A percentile compares a stretch with the other conserved stretches of the same genome.
Evolutionary conservation across 371 early-diverging fungal genomes (phyloP).

Genomic region (Quaeritorhiza haematococci): DNA sequence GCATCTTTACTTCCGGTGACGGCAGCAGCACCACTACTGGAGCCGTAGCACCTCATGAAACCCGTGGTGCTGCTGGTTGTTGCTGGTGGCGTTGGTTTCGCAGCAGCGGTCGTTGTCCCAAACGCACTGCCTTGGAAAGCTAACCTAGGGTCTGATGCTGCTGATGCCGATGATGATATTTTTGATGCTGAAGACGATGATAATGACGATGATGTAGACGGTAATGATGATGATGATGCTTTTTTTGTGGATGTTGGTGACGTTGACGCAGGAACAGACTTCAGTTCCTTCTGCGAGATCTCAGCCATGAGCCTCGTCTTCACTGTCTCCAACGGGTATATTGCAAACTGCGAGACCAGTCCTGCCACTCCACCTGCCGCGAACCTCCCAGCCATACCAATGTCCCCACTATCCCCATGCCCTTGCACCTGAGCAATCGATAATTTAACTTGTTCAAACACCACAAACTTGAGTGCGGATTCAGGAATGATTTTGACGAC

Average conservation of each 20-base stretch:
- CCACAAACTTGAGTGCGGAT: conserved; percentile 85
- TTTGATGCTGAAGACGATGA: too few species aligned
- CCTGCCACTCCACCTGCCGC: conserved; percentile 87
- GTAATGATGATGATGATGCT: conserved; percentile 6
- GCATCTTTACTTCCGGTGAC: neutral
- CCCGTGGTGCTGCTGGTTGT: too few species aligned
- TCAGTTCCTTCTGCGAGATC: conserved; percentile 12
- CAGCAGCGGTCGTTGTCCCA: neutral
- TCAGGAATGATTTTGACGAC: conserved; percentile 89
- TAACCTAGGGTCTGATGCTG: too few species aligned
- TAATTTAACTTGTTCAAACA: conserved; percentile 63
- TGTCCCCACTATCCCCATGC: conserved; percentile 49
- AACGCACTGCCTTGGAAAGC: too few species aligned
- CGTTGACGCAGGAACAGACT: neutral
- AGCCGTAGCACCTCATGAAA: too few species aligned
- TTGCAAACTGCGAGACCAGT: conserved; percentile 80
- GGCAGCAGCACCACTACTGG: conserved; percentile 4
- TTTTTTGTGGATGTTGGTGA: conserved; percentile 2
- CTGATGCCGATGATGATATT: too few species aligned
- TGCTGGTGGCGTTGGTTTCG: too few species aligned
- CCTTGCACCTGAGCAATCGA: conserved; percentile 46
- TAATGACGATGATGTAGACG: neutral
- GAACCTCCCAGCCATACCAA: conserved; percentile 76
- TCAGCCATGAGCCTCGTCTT: conserved; percentile 75
- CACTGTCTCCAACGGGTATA: conserved; percentile 82